These are phyloP conservation scores for Aspergillus sclerotioniger DNA, from an alignment of 495 filamentous ascomycete genomes.

Conservation along the genomic window DNA sequence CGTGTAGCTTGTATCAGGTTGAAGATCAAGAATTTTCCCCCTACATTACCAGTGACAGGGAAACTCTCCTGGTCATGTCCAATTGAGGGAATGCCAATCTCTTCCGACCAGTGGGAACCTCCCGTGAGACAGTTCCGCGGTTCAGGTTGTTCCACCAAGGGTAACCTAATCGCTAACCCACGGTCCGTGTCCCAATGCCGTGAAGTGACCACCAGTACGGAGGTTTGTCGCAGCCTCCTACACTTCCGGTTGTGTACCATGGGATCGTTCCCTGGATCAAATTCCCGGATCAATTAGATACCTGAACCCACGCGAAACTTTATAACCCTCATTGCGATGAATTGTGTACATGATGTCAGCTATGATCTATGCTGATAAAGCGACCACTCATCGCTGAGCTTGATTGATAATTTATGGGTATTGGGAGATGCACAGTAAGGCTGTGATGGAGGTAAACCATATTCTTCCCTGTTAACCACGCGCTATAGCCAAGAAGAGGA, in stretches of 20 bases:
- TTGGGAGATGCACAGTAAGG: no score
- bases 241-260: conserved; percentile 9
- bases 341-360: conserved; percentile 13
- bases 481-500: not conserved
- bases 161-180: conserved; percentile 18
- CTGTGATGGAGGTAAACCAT: not conserved
- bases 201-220: not conserved
- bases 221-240: conserved; percentile 11
- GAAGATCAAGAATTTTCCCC: not conserved
- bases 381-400: not conserved
- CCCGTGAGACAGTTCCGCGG: conserved; percentile 24
- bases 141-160: conserved; percentile 19
- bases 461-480: not conserved
- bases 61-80: not conserved
- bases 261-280: conserved; percentile 1
- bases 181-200: conserved; percentile 10
- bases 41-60: not conserved
- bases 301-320: not conserved
- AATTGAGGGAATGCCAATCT: conserved; percentile 8
- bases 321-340: not conserved
- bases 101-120: conserved; percentile 18
- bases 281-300: not conserved
- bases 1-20: not conserved
- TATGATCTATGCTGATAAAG: not conserved
- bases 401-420: conserved; percentile 1